Conservation (phyloP, 768 basidiomycete genomes). For the Terana coerulea region DNA sequence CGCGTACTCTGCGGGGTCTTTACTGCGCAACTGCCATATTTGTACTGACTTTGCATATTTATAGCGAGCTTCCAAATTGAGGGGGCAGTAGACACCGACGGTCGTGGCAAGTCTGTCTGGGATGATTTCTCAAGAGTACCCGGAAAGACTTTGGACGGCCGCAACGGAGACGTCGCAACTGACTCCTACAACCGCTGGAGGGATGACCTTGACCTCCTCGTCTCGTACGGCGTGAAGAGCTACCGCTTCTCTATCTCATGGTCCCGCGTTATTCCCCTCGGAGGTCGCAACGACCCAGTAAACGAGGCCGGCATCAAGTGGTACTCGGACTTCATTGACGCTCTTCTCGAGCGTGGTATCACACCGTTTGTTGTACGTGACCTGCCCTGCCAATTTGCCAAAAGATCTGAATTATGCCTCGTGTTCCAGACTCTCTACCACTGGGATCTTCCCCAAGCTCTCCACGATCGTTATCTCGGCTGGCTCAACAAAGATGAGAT, state of each 20-base stretch:
- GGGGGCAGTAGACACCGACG: slow-evolving; percentile 55
- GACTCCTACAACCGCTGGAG: slow-evolving; percentile 69
- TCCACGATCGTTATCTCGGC: slow-evolving; percentile 45
- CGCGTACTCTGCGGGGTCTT: not conserved
- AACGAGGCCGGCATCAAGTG: slow-evolving; percentile 67
- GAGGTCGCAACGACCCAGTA: slow-evolving; percentile 68
- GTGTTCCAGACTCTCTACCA: slow-evolving; percentile 39
- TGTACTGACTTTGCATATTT: slow-evolving; percentile 7
- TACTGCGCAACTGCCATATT: slow-evolving; percentile 1
- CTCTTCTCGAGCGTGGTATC: slow-evolving; percentile 57
- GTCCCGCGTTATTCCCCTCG: slow-evolving; percentile 72
- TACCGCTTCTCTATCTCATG: slow-evolving; percentile 78
- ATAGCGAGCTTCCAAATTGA: slow-evolving; percentile 73
- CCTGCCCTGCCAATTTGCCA: not conserved
- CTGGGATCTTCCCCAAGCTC: slow-evolving; percentile 51
- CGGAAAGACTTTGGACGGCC: slow-evolving; percentile 67
- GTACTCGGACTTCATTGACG: slow-evolving; percentile 71
- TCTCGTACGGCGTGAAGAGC: slow-evolving; percentile 60
- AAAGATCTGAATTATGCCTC: not conserved
- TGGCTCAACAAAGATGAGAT: slow-evolving; percentile 47
- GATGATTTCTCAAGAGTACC: slow-evolving; percentile 64
- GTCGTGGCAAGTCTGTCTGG: slow-evolving; percentile 71
- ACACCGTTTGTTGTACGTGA: slow-evolving; percentile 60
- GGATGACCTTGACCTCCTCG: slow-evolving; percentile 61
- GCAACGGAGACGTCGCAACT: slow-evolving; percentile 65